phyloP scores from a whole-genome alignment of 495 filamentous ascomycete genomes.

The Penicillium soppii region DNA sequence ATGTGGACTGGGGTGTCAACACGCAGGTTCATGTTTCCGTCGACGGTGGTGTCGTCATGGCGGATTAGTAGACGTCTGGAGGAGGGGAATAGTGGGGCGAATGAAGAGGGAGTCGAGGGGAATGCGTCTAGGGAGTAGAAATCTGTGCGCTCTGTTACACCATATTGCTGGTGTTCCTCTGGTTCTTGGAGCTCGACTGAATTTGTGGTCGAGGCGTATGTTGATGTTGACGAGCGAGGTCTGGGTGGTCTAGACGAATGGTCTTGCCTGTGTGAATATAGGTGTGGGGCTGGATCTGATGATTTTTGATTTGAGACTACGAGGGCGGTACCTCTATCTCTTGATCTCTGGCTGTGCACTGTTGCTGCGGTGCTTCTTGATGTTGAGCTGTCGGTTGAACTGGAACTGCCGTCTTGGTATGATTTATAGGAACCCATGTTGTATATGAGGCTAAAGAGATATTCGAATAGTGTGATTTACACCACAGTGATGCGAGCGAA shows the following conservation, averaged over 20 bases:
- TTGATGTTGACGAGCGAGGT: conserved; percentile 69
- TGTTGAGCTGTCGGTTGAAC: conserved; percentile 53
- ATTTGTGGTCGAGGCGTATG: conserved; percentile 72
- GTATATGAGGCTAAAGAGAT: neutral
- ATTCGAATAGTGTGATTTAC: neutral
- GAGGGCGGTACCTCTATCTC: conserved; percentile 39
- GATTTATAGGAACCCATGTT: conserved; percentile 39
- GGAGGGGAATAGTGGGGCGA: conserved; percentile 86
- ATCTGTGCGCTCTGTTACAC: conserved; percentile 64
- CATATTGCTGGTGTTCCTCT: conserved; percentile 44
- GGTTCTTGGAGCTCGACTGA: conserved; percentile 55
- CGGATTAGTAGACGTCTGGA: conserved; percentile 75
- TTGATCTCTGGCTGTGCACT: conserved; percentile 30
- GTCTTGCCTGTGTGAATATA: neutral
- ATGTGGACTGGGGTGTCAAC: conserved; percentile 73
- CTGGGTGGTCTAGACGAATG: conserved; percentile 16
- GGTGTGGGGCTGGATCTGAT: neutral
- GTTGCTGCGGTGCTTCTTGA: conserved; percentile 72
- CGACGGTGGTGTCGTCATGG: conserved; percentile 87
- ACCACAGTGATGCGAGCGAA: neutral
- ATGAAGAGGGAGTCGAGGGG: conserved; percentile 77
- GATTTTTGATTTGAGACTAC: neutral
- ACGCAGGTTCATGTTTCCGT: conserved; percentile 97
- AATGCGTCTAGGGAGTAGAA: conserved; percentile 61
- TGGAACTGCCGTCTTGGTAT: conserved; percentile 48